Evolutionary conservation across 768 basidiomycete genomes (phyloP).

Genomic region (Rhizopogon vinicolor): DNA sequence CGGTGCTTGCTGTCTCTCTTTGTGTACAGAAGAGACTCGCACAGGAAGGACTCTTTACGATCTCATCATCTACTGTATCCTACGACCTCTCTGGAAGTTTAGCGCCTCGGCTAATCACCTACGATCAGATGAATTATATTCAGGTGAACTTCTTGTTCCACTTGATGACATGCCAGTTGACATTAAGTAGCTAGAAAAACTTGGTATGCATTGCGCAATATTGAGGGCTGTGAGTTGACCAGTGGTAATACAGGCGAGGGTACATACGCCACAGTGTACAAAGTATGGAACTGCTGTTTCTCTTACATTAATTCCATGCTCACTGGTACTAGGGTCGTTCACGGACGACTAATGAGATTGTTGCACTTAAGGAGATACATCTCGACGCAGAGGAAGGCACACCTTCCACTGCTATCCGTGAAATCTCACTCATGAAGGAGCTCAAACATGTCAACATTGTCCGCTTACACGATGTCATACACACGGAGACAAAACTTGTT

Average conservation of each 20-base stretch:
- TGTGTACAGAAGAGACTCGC: background rate
- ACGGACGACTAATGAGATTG: slow-evolving; percentile 96
- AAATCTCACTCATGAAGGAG: slow-evolving; percentile 99
- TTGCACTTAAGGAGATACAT: slow-evolving; percentile 98
- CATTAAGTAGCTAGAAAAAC: slow-evolving; percentile 73
- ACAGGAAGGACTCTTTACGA: background rate
- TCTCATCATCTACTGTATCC: background rate
- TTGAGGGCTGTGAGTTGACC: background rate
- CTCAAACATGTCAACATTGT: slow-evolving; percentile 99
- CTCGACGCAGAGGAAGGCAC: slow-evolving; percentile 99
- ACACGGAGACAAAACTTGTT: slow-evolving; percentile 96
- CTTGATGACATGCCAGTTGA: background rate
- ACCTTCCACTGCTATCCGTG: slow-evolving; percentile 96
- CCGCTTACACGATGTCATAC: slow-evolving; percentile 96
- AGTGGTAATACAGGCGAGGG: slow-evolving; percentile 59
- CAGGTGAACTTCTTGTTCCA: slow-evolving; percentile 33
- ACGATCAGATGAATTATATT: slow-evolving; percentile 49
- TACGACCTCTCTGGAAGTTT: background rate
- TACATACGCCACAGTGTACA: slow-evolving; percentile 96
- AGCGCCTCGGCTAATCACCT: background rate
- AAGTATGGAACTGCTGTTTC: slow-evolving; percentile 44
- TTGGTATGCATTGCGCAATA: slow-evolving; percentile 40
- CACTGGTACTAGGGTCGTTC: slow-evolving; percentile 71
- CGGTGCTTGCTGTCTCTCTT: background rate
- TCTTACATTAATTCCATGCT: background rate